A percentile compares a stretch with the other conserved stretches of the same genome.
Evolutionary conservation across 192 early-diverging fungal species (phyloP).

Genomic region (Coemansia sp.): DNA sequence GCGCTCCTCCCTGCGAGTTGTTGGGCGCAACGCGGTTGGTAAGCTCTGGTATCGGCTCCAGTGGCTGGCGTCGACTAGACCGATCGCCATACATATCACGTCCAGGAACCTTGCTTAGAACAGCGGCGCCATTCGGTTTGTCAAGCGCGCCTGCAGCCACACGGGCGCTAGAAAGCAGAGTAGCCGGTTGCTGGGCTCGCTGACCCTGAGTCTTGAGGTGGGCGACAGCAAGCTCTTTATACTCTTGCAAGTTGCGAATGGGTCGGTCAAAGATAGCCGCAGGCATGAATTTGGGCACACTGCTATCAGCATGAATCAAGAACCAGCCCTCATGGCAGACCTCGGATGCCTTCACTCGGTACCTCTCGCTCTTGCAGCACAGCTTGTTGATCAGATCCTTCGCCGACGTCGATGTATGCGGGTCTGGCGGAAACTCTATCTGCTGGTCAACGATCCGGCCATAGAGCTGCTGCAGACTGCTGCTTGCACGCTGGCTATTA

Average conservation of each 20-base stretch:
- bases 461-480: slow-evolving; percentile 46
- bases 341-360: slow-evolving; percentile 36
- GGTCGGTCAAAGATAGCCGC: slow-evolving; percentile 45
- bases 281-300: slow-evolving; percentile 34
- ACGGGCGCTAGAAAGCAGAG: background rate
- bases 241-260: slow-evolving; percentile 44
- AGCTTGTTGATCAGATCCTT: slow-evolving; percentile 70
- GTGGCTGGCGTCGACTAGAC: slow-evolving; percentile 14
- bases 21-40: background rate
- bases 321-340: slow-evolving; percentile 44
- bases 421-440: slow-evolving; percentile 68
- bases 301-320: slow-evolving; percentile 23
- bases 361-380: slow-evolving; percentile 67
- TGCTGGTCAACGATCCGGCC: slow-evolving; percentile 36
- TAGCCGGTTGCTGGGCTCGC: background rate
- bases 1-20: background rate
- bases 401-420: slow-evolving; percentile 63
- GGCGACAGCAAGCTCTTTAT: slow-evolving; percentile 13
- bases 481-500: slow-evolving; percentile 23
- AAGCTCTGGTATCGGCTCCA: slow-evolving; percentile 40
- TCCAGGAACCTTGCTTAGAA: background rate
- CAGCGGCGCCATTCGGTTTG: background rate
- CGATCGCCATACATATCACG: background rate
- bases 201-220: background rate
- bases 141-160: background rate